Evolutionary conservation across 2,329 filamentous ascomycete genomes (phyloP).

Genomic region (Colletotrichum salicis): DNA sequence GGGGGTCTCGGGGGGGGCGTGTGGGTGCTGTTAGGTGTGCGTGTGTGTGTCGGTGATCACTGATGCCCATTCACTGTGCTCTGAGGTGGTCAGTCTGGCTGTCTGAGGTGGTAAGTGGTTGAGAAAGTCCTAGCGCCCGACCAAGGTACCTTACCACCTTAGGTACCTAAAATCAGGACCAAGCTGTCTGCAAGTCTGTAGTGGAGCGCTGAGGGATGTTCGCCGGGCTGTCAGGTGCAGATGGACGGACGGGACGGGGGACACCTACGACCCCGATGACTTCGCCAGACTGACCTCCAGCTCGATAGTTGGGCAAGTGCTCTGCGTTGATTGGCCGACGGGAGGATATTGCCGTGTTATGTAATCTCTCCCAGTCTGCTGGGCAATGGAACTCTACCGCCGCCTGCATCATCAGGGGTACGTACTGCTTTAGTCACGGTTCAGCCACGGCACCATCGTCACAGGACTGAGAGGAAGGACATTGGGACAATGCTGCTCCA

Average conservation of each 20-base stretch:
- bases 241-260: background rate
- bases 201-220: too few relatives aligned
- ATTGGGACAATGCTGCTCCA: too few relatives aligned
- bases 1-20: background rate
- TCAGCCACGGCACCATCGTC: background rate
- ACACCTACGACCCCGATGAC: background rate
- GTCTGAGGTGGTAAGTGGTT: too few relatives aligned
- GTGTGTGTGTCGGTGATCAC: background rate
- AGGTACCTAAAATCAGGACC: background rate
- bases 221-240: conserved; percentile 22
- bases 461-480: background rate
- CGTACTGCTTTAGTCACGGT: background rate
- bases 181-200: background rate
- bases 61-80: background rate
- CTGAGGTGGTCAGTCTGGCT: too few relatives aligned
- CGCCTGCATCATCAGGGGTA: conserved; percentile 5
- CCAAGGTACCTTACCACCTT: background rate
- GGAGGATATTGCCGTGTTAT: background rate
- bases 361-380: background rate
- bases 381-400: background rate
- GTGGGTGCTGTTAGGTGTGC: conserved; percentile 1
- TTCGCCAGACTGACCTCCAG: background rate
- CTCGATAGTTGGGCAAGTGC: background rate
- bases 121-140: background rate
- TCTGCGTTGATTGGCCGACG: background rate